Evolutionary conservation across 805 yeast genomes (phyloP), one percentile per base, ranked within the genome.

Genomic region (Kodamaea hsintzibuensis): DNA sequence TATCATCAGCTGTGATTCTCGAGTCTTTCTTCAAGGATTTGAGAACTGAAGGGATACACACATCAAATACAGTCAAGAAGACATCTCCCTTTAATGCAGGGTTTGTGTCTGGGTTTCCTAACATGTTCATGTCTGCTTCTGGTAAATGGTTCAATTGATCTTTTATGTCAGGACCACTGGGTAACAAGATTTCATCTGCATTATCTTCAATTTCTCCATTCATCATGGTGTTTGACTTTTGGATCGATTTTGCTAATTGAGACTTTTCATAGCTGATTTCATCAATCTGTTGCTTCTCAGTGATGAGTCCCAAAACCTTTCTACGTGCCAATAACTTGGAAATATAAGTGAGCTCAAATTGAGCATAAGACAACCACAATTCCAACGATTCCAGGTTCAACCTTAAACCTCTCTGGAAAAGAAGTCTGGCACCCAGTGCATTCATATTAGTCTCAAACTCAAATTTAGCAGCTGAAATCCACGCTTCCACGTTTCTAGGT

Each of bases 391-490:
- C 92, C 1, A 87, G 80, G 65, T 93, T 93, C 69, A 95, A 88
- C 68, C 96, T 80, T 42, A 95, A 76, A 33, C 88, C 96, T 60
- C 88, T 83, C 69, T 92, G 97, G 69, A 91, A 84, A 22, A 95
- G 78, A 8, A 84, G 83, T 69, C 99, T 82, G 18, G 98, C 92
- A 46, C 96, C 92, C 65, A 87, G 85, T 45, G 96, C 89, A 62
- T 91, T 88, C 42, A 93, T 89, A 69, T 95, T 91, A 27, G 82
- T 82, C 61, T 93, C 97, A 63, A 89, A 86, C 72, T 95, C 98
- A 71, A 90, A 91, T 66, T 89, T 89, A 30, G 98, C 97, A 19
- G 97, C 98, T 63, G 90, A 82, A 43, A 95, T 82, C 99, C 99
- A 95, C 14, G 93, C 88, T 61, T 86, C 88, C 1, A 91, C 82